These are phyloP conservation scores for Stagonosporopsis chrysanthemi DNA, from an alignment of 2,329 filamentous ascomycete genomes.

Conservation along the genomic window DNA sequence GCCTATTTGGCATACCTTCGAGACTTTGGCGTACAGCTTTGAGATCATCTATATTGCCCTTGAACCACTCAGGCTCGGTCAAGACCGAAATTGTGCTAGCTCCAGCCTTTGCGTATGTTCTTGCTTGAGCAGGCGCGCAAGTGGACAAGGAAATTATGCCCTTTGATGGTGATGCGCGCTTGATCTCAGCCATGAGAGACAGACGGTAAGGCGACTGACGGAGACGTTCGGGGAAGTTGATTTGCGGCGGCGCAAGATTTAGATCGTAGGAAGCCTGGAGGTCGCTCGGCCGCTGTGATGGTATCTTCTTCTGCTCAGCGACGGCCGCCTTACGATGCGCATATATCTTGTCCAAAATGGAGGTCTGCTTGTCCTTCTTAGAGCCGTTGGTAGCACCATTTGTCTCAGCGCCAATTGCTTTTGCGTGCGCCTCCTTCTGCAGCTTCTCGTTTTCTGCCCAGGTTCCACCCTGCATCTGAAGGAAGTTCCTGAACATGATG, in stretches of 20 bases:
- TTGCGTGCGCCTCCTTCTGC: conserved; percentile 44
- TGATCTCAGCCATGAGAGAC: conserved; percentile 97
- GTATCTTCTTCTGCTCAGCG: conserved; percentile 80
- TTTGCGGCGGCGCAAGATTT: conserved; percentile 81
- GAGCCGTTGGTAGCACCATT: conserved; percentile 32
- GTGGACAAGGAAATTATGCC: conserved; percentile 89
- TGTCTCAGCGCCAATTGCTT: conserved; percentile 42
- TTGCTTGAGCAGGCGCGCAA: conserved; percentile 87
- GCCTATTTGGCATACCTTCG: conserved; percentile 89
- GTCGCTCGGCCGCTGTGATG: conserved; percentile 82
- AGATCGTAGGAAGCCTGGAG: conserved; percentile 87
- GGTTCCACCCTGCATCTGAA: conserved; percentile 85
- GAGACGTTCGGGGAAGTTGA: conserved; percentile 80
- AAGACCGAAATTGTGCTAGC: conserved; percentile 98
- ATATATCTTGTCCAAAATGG: conserved; percentile 92
- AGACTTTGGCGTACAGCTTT: conserved; percentile 85
- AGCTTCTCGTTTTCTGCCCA: conserved; percentile 81
- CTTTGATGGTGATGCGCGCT: conserved; percentile 94
- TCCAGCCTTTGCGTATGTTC: conserved; percentile 89
- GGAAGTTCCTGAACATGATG: conserved; percentile 90
- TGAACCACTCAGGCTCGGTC: conserved; percentile 99
- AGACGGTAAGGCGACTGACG: conserved; percentile 84
- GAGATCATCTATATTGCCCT: conserved; percentile 94
- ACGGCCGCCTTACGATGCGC: conserved; percentile 78
- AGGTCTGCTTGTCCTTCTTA: conserved; percentile 69